These are phyloP conservation scores for Naematelia aurantialba DNA, from an alignment of 768 basidiomycete species.

Conservation along the genomic window DNA sequence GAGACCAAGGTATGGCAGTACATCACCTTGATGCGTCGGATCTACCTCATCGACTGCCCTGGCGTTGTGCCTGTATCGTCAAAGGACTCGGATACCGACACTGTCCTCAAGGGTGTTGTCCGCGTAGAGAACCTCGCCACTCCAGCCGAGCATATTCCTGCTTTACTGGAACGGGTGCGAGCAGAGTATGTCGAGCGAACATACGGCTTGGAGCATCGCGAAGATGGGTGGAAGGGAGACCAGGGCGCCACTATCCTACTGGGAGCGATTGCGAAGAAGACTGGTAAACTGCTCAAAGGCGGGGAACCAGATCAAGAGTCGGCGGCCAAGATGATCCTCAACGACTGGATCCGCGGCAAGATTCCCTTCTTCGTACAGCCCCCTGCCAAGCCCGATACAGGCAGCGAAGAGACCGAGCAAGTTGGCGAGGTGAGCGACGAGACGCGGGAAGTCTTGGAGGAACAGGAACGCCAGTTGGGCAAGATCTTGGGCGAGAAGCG, in stretches of 20 bases:
- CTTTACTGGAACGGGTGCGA: constrained; percentile 84
- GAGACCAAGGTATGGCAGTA: constrained; percentile 99
- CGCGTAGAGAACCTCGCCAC: constrained; percentile 90
- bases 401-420: constrained; percentile 5
- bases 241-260: constrained; percentile 68
- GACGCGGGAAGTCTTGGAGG: constrained; percentile 50
- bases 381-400: constrained; percentile 58
- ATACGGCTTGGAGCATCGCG: constrained; percentile 48
- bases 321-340: constrained; percentile 89
- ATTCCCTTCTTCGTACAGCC: constrained; percentile 95
- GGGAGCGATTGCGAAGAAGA: constrained; percentile 79
- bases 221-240: constrained; percentile 55
- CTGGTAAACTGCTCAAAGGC: constrained; percentile 84
- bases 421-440: constrained; percentile 11
- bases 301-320: constrained; percentile 91
- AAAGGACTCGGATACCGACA: constrained; percentile 80
- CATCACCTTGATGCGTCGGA: constrained; percentile 89
- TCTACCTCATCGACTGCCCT: constrained; percentile 99
- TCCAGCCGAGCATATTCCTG: constrained; percentile 86
- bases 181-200: constrained; percentile 78
- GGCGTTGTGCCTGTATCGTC: constrained; percentile 95
- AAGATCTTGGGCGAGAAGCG: constrained; percentile 54
- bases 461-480: constrained; percentile 58
- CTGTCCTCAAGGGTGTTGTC: constrained; percentile 92
- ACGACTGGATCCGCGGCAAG: constrained; percentile 94